Conservation (phyloP, 169 alveolate genomes). For the Cryptosporidium baileyi region DNA sequence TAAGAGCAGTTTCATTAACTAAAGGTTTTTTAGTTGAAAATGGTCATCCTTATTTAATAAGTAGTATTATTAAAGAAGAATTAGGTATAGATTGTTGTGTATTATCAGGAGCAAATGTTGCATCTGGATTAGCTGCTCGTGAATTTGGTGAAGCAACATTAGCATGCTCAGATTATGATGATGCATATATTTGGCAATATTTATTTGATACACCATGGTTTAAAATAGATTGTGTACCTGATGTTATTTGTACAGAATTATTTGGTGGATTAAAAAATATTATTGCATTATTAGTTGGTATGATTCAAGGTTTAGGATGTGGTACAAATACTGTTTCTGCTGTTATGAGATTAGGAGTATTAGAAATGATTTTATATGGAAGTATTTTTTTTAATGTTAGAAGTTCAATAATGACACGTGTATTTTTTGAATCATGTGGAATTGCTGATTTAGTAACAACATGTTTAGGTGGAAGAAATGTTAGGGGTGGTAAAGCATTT, state of each 20-base stretch:
- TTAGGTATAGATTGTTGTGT: constrained; percentile 82
- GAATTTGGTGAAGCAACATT: constrained; percentile 92
- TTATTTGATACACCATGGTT: constrained; percentile 89
- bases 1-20: constrained; percentile 82
- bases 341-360: constrained; percentile 90
- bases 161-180: constrained; percentile 84
- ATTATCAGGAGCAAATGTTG: constrained; percentile 89
- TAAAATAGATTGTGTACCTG: constrained; percentile 86
- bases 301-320: constrained; percentile 91
- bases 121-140: constrained; percentile 89
- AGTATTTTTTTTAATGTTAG: constrained; percentile 63
- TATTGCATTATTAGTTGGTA: constrained; percentile 92
- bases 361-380: constrained; percentile 78
- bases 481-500: constrained; percentile 89
- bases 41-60: constrained; percentile 77
- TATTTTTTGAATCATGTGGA: constrained; percentile 91
- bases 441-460: constrained; percentile 91
- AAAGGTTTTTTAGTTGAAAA: constrained; percentile 82
- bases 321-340: constrained; percentile 93
- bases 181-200: constrained; percentile 82
- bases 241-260: constrained; percentile 89
- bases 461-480: constrained; percentile 90
- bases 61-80: constrained; percentile 77
- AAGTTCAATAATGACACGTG: constrained; percentile 76
- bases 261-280: constrained; percentile 94